These are phyloP conservation scores for Hypoxylon fragiforme DNA, from an alignment of 495 filamentous ascomycete genomes.

Conservation along the genomic window DNA sequence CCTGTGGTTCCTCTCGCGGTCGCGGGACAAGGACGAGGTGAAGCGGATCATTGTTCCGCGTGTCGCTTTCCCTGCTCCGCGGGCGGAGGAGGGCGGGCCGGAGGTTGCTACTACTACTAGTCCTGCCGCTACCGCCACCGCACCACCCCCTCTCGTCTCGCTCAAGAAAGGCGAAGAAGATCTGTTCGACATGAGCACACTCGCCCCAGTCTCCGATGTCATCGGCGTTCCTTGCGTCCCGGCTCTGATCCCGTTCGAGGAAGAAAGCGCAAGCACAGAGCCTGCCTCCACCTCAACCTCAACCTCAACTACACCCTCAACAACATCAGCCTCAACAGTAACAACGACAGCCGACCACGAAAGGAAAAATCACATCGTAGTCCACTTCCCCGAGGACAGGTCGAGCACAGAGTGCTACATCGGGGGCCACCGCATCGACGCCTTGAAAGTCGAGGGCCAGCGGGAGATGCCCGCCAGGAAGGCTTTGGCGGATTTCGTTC, in stretches of 20 bases:
- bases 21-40: neutral
- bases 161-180: neutral
- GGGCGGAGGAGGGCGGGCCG: neutral
- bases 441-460: constrained; percentile 43
- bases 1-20: constrained; percentile 14
- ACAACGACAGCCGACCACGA: neutral
- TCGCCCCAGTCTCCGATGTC: neutral
- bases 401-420: constrained; percentile 9
- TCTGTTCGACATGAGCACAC: neutral
- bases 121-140: neutral
- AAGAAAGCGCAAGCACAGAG: neutral
- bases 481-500: constrained; percentile 26
- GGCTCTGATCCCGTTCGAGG: constrained; percentile 2
- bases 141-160: neutral
- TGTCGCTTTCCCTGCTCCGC: neutral
- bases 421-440: constrained; percentile 29
- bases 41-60: constrained; percentile 37
- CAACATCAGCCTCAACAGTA: neutral
- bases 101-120: too few species aligned
- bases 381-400: constrained; percentile 7
- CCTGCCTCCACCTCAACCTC: neutral
- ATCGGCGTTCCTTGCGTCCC: neutral
- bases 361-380: neutral
- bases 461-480: constrained; percentile 15
- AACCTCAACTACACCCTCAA: too few species aligned